phyloP scores from a whole-genome alignment of 2,329 filamentous ascomycete species.

The Colletotrichum sp. region DNA sequence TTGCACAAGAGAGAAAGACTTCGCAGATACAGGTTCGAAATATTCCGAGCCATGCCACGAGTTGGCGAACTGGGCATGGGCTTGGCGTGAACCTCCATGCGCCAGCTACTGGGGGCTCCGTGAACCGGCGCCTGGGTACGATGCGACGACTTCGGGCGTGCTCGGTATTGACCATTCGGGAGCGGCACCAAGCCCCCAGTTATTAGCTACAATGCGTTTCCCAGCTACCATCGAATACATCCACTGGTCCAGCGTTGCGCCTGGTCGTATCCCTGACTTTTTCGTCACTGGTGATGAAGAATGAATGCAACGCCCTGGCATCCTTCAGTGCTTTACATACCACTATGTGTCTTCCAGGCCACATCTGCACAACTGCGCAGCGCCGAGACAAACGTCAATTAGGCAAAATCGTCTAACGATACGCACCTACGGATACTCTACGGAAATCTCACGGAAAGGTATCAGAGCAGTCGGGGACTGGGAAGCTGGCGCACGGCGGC shows the following conservation, averaged over 20 bases:
- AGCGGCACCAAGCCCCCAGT: background rate
- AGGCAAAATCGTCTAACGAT: background rate
- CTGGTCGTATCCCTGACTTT: background rate
- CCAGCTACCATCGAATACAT: background rate
- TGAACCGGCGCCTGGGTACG: background rate
- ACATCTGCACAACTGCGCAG: background rate
- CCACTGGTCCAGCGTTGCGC: background rate
- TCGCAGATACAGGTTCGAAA: background rate
- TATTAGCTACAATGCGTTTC: background rate
- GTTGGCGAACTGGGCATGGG: background rate
- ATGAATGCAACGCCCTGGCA: background rate
- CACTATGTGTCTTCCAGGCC: background rate
- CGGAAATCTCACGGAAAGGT: background rate
- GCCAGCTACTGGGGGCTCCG: background rate
- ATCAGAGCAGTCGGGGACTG: background rate
- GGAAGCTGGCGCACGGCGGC: slow-evolving; percentile 15
- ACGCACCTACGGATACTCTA: background rate
- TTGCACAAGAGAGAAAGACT: background rate
- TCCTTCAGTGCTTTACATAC: background rate
- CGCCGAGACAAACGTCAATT: background rate
- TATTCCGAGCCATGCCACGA: background rate
- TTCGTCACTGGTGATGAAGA: background rate
- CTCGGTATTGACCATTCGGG: background rate
- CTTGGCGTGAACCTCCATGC: background rate
- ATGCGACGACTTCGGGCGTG: background rate